Conservation (phyloP, 2,329 filamentous ascomycete species). For the Lachnellula willkommii region DNA sequence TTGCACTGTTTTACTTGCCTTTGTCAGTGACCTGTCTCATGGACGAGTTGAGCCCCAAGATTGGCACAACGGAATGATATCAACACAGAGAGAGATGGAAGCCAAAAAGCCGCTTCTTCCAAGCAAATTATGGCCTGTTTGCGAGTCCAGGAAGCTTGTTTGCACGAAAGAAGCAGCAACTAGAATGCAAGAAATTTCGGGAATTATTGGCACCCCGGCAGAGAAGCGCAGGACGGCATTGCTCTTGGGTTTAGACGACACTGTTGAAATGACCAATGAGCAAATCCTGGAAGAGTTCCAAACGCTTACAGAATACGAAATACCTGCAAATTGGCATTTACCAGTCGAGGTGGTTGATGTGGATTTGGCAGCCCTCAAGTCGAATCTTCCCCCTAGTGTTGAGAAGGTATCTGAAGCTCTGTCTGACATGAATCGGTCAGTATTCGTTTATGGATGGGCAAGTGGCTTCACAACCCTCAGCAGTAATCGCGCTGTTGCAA, state of each 20-base stretch:
- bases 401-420: slow-evolving; percentile 42
- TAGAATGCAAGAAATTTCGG: slow-evolving; percentile 60
- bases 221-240: slow-evolving; percentile 52
- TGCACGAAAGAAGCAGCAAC: slow-evolving; percentile 58
- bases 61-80: slow-evolving; percentile 30
- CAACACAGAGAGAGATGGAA: slow-evolving; percentile 57
- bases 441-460: slow-evolving; percentile 64
- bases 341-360: slow-evolving; percentile 52
- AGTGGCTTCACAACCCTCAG: slow-evolving; percentile 56
- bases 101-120: slow-evolving; percentile 53
- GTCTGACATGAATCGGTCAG: slow-evolving; percentile 57
- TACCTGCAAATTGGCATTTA: slow-evolving; percentile 50
- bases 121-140: slow-evolving; percentile 56
- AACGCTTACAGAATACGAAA: slow-evolving; percentile 46
- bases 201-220: slow-evolving; percentile 52
- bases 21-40: slow-evolving; percentile 57
- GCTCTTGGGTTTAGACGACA: slow-evolving; percentile 40
- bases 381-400: slow-evolving; percentile 40
- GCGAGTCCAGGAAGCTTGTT: slow-evolving; percentile 47
- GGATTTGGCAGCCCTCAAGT: slow-evolving; percentile 33
- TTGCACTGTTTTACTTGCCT: slow-evolving; percentile 61
- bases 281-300: slow-evolving; percentile 34
- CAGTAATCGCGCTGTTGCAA: slow-evolving; percentile 59
- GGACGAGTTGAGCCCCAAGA: slow-evolving; percentile 28
- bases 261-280: slow-evolving; percentile 18